phyloP scores from a whole-genome alignment of 768 basidiomycete species.

The Saitozyma podzolica region DNA sequence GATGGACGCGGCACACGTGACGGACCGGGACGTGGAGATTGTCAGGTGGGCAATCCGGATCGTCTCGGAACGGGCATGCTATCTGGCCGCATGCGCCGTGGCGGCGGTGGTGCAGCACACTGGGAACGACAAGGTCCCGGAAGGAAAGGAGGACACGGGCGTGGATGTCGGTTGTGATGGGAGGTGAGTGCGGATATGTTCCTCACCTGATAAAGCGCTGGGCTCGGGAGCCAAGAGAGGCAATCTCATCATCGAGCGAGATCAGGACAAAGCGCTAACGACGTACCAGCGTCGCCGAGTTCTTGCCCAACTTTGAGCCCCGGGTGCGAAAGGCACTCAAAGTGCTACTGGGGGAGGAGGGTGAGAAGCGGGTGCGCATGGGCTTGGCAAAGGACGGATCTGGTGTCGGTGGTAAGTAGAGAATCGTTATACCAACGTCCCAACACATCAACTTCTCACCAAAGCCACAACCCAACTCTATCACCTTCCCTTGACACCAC shows the following conservation, averaged over 20 bases:
- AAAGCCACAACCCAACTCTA: background rate
- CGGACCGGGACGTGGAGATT: constrained; percentile 61
- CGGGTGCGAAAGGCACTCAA: constrained; percentile 72
- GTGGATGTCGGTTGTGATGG: constrained; percentile 91
- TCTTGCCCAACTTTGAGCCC: constrained; percentile 82
- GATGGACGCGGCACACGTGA: constrained; percentile 61
- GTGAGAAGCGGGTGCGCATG: constrained; percentile 77
- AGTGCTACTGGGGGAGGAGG: constrained; percentile 73
- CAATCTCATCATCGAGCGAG: background rate
- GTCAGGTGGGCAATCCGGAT: constrained; percentile 76
- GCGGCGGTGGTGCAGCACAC: constrained; percentile 85
- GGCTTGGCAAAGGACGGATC: constrained; percentile 96
- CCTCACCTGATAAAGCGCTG: background rate
- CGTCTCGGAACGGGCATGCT: constrained; percentile 78
- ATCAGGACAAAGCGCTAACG: background rate
- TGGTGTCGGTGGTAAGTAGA: constrained; percentile 83
- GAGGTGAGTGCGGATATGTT: constrained; percentile 59
- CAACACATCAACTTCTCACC: background rate
- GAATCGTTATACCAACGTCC: background rate
- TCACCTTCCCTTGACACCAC: background rate
- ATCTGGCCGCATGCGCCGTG: constrained; percentile 80
- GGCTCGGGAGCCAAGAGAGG: background rate
- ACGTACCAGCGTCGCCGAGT: constrained; percentile 71
- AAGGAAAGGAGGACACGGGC: constrained; percentile 56
- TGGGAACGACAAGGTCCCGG: constrained; percentile 62